Evolutionary conservation across 768 basidiomycete species (phyloP), one percentile per base, ranked within the genome.

Genomic region (Boletus sp.): DNA sequence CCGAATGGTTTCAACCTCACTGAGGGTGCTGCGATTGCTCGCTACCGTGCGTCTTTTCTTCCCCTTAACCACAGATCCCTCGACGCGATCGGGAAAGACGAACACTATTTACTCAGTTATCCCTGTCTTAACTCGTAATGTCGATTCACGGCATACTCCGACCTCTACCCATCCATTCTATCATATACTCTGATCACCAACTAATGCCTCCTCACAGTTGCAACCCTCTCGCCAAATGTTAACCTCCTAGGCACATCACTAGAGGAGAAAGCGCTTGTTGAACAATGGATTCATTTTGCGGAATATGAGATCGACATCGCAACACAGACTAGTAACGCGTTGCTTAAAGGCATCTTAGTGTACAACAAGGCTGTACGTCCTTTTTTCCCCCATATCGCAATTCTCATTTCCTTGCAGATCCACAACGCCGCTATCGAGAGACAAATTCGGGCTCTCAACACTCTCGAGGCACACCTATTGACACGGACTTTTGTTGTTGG

Each of bases 401-500:
- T 14, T 51, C 58, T 44, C 53, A 41, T 1, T 19, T 15, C 19
- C 27, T 45, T 35, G 25, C 58, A 92, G 89, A 69, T 80, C 57
- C 89, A 92, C 73, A 82, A 69, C 46, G 46, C 57, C 43, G 67
- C 83, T 53, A 61, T 73, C 15, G 85, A 88, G 44, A 79, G 78
- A 34, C 79, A 85, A 64, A 58, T 72, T 39, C 78, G 81, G 43
- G 73, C 82, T 19, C 77, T 97, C 47, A 74, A 74, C 38, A 84
- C 83, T 59, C 77, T 98, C 53, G 83, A 99, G 60, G 71, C 74
- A 33, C 81, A 90, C 76, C 84, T 99, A 63, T 68, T 77, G 46
- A 78, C 83, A 53, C 84, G 82, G 67, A 99, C 96, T 43, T 98
- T 85, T 82, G 82, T 98, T 65, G 93, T 93, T 51, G 87, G 86